Base-by-base conservation (phyloP, 2,329 filamentous ascomycete genomes). In the Monilinia polystroma region DNA sequence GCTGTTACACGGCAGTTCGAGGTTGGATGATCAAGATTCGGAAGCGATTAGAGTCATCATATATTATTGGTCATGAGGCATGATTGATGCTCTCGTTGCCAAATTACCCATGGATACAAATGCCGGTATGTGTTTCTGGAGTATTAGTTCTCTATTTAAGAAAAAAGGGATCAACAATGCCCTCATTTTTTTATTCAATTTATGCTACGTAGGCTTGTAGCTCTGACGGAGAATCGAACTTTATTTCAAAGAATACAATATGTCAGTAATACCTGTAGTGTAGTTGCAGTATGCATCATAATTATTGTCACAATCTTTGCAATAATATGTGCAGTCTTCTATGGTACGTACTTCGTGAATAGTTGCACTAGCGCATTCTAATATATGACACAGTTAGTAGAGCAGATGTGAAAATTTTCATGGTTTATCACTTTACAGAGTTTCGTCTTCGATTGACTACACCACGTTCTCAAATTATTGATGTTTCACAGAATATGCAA, bases 361-460 rank as follows among this genome's bases (percentile, higher is more conserved):
- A 5, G 14, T 29, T 7, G 52, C n/a, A 10, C 14, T 4, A 20
- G 11, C 5, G 14, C 16, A 35, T 29, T 5, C 55, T 41, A 52
- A 45, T 20, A 26, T 18, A 59, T 14, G 2, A 16, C 16, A 20
- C 7, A 65, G 63, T 65, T 23, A 65, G 59, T 23, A 58, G 32
- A 49, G 63, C 59, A 52, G 63, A 65, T 10, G 54, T 65, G n/a
- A 6, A 23, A n/a, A 6, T 23, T 23, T 23, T 23, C 23, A 23
- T 23, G 23, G 23, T 23, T 23, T 23, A 23, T 23, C 23, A 23
- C 23, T 6, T 32, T 65, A 59, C 11, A 20, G 6, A 52, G 20
- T 65, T 51, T 43, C 23, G 35, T 23, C 53, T 59, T 51, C 29
- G 32, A 38, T 8, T 52, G 14, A 59, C 59, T 16, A 59, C 63